phyloP scores from a whole-genome alignment of 2,329 filamentous ascomycete genomes.

The Didymella exigua region DNA sequence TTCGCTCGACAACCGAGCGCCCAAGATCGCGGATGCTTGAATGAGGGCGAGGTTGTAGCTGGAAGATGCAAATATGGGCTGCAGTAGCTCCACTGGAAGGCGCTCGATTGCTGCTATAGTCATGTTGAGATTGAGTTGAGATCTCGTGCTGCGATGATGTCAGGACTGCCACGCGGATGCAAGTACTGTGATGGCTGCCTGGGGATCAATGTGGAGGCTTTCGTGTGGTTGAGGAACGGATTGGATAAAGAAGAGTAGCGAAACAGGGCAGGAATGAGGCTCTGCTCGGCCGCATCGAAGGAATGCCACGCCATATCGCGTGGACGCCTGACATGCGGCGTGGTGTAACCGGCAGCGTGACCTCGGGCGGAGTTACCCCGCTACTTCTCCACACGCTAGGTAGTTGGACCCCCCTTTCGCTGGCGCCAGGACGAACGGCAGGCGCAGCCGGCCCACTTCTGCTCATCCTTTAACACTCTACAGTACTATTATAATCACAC shows the following conservation, averaged over 20 bases:
- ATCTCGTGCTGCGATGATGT: neutral
- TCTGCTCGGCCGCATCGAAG: neutral
- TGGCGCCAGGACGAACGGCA: constrained; percentile 3
- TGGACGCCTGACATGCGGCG: constrained; percentile 7
- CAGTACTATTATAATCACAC: neutral
- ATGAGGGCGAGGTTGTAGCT: constrained; percentile 51
- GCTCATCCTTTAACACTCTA: neutral
- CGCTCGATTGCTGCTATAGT: constrained; percentile 47
- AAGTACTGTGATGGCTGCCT: constrained; percentile 9
- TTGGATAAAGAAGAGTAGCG: neutral
- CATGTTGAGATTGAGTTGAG: constrained; percentile 12
- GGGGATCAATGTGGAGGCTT: neutral
- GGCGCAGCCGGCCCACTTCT: neutral
- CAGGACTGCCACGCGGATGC: neutral
- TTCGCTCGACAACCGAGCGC: constrained; percentile 34
- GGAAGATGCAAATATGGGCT: constrained; percentile 58
- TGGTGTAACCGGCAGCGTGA: constrained; percentile 12
- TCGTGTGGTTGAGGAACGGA: neutral
- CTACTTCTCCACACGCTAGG: constrained; percentile 9
- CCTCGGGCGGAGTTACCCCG: constrained; percentile 13
- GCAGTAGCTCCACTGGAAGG: constrained; percentile 58
- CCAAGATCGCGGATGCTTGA: constrained; percentile 49
- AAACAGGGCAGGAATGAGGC: neutral
- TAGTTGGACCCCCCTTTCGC: neutral
- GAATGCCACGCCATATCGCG: constrained; percentile 9